A percentile compares a stretch with the other conserved stretches of the same genome.
phyloP scores from a whole-genome alignment of 495 filamentous ascomycete species.

The Aspergillus saccharolyticus region DNA sequence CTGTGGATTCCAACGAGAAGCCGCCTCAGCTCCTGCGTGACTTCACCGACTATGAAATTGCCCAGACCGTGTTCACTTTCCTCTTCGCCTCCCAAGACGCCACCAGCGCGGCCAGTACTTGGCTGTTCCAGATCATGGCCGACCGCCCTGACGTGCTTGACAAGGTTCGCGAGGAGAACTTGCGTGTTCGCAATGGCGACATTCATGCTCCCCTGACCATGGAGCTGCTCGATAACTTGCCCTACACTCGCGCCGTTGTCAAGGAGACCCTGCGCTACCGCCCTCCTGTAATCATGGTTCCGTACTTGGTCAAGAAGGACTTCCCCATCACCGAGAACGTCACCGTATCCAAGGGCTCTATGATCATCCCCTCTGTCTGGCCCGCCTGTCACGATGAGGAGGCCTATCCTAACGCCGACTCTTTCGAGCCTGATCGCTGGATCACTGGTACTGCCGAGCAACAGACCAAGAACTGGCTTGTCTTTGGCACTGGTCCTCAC shows the following conservation, averaged over 20 bases:
- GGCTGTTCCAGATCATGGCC: constrained; percentile 92
- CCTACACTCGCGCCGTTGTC: constrained; percentile 88
- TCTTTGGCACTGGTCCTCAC: constrained; percentile 94
- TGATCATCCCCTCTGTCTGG: constrained; percentile 90
- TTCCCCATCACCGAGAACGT: constrained; percentile 90
- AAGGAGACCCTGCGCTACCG: constrained; percentile 93
- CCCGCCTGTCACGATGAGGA: constrained; percentile 91
- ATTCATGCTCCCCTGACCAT: constrained; percentile 63
- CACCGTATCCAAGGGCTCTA: constrained; percentile 86
- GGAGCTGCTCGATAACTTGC: constrained; percentile 81
- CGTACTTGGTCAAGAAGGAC: constrained; percentile 88
- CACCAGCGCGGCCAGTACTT: constrained; percentile 85
- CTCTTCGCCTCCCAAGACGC: constrained; percentile 97
- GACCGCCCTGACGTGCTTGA: constrained; percentile 89
- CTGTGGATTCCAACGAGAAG: constrained; percentile 68
- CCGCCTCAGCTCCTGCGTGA: constrained; percentile 74
- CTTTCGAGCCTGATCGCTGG: constrained; percentile 85
- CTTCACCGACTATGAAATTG: constrained; percentile 89
- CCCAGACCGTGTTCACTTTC: constrained; percentile 95
- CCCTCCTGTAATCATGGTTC: constrained; percentile 96
- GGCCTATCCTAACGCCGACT: constrained; percentile 83
- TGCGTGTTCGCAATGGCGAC: constrained; percentile 72
- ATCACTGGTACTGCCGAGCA: constrained; percentile 85
- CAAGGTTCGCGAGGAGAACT: constrained; percentile 88
- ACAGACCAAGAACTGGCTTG: constrained; percentile 93